Conservation (phyloP, 768 basidiomycete genomes). For the Trichaptum fuscoviolaceum region DNA sequence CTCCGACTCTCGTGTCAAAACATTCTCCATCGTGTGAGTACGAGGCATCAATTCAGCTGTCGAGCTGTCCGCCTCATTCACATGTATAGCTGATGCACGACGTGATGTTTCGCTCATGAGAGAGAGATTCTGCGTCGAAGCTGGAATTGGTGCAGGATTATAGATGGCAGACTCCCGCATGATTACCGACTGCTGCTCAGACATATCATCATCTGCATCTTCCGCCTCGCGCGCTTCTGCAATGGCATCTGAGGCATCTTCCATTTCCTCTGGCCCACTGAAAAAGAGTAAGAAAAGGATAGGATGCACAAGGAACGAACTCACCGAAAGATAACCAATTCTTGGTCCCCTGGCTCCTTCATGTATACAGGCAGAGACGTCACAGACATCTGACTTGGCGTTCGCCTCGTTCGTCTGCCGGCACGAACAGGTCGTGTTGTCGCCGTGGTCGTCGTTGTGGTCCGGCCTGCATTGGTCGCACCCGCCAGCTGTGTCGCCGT, state of each 20-base stretch:
- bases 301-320: constrained; percentile 8
- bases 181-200: not conserved
- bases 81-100: not conserved
- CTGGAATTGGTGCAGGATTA: not conserved
- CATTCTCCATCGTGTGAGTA: not conserved
- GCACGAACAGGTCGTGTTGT: constrained; percentile 30
- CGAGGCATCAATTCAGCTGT: not conserved
- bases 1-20: not conserved
- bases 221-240: not conserved
- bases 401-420: constrained; percentile 45
- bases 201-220: not conserved
- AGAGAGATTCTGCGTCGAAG: not conserved
- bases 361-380: constrained; percentile 72
- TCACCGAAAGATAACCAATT: constrained; percentile 63
- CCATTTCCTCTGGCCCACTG: constrained; percentile 51
- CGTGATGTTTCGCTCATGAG: not conserved
- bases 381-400: constrained; percentile 78
- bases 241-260: constrained; percentile 34
- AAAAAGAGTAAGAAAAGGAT: not conserved
- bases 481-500: constrained; percentile 59
- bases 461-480: constrained; percentile 16
- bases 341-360: constrained; percentile 80
- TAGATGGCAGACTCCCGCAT: not conserved
- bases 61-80: not conserved
- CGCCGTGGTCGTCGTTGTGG: constrained; percentile 26